Percentiles rank a stretch among this genome's conserved stretches.
Evolutionary conservation across 352 stramenopile genomes (phyloP).

Genomic region (Phytophthora capsici): DNA sequence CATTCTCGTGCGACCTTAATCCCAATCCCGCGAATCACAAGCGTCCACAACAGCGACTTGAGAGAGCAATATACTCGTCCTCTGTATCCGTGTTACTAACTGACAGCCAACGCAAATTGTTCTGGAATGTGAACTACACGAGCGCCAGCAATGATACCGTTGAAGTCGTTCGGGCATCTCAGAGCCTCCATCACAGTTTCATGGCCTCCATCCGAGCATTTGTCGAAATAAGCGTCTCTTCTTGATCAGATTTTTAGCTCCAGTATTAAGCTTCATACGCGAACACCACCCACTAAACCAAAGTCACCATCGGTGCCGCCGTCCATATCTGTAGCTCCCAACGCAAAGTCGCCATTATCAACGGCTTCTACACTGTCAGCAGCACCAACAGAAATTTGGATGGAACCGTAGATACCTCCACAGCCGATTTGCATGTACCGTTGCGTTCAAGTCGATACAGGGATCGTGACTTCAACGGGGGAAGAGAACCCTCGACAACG

Average conservation of each 20-base stretch:
- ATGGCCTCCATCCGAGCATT: constrained; percentile 47
- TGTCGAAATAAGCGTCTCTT: constrained; percentile 52
- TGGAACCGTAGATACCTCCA: constrained; percentile 45
- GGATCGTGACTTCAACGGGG: constrained; percentile 38
- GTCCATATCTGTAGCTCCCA: constrained; percentile 41
- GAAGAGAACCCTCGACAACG: constrained; percentile 31
- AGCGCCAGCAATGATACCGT: constrained; percentile 48
- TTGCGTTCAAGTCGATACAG: constrained; percentile 49
- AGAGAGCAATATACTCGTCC: constrained; percentile 29
- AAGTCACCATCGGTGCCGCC: constrained; percentile 40
- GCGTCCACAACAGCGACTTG: constrained; percentile 40
- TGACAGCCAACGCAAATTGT: constrained; percentile 45
- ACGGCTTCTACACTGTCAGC: constrained; percentile 30
- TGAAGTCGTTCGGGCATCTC: constrained; percentile 47
- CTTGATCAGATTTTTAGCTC: constrained; percentile 47
- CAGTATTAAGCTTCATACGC: constrained; percentile 47
- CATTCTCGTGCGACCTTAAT: constrained; percentile 43
- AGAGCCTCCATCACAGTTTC: constrained; percentile 50
- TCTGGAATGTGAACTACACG: constrained; percentile 53
- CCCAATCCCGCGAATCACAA: constrained; percentile 41
- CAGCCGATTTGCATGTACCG: constrained; percentile 50
- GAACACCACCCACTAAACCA: constrained; percentile 41
- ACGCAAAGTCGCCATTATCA: constrained; percentile 37
- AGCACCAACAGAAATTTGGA: constrained; percentile 29
- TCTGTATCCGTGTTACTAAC: constrained; percentile 38